phyloP scores from a whole-genome alignment of 306 rosid species.

The Lupinus albus region DNA sequence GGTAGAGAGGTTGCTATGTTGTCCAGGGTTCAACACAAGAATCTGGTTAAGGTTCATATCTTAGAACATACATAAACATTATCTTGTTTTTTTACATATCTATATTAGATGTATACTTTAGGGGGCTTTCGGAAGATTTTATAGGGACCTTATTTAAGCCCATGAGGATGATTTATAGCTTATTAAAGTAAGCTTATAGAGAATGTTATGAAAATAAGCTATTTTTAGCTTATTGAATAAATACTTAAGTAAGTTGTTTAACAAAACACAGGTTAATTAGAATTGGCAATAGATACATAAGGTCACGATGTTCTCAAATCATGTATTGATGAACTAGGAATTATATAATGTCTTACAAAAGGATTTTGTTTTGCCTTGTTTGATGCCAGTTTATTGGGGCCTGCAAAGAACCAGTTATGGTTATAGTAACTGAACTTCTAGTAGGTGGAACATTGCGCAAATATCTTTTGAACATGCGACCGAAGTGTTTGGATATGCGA shows the following conservation, averaged over 20 bases:
- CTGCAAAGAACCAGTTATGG: conserved; percentile 95
- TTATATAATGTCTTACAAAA: conserved; percentile 33
- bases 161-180: too few relatives aligned
- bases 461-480: conserved; percentile 73
- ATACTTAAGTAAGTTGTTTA: too few relatives aligned
- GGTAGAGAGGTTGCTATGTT: conserved; percentile 86
- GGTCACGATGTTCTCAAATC: conserved; percentile 25
- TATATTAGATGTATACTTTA: conserved; percentile 13
- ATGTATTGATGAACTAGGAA: conserved; percentile 18
- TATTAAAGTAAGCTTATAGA: too few relatives aligned
- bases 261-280: background rate
- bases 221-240: too few relatives aligned
- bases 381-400: conserved; percentile 88
- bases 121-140: too few relatives aligned
- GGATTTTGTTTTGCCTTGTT: conserved; percentile 26
- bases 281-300: conserved; percentile 3
- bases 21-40: conserved; percentile 87
- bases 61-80: background rate
- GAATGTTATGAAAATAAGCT: too few relatives aligned
- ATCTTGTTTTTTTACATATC: conserved; percentile 4
- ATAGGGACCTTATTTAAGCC: too few relatives aligned
- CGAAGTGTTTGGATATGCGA: conserved; percentile 65
- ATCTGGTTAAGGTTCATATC: conserved; percentile 77
- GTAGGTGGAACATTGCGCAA: conserved; percentile 88
- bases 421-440: conserved; percentile 91